Percentiles rank a stretch among this genome's conserved stretches.
These are phyloP conservation scores for Crucibulum laeve DNA, from an alignment of 768 basidiomycete species.

Conservation along the genomic window DNA sequence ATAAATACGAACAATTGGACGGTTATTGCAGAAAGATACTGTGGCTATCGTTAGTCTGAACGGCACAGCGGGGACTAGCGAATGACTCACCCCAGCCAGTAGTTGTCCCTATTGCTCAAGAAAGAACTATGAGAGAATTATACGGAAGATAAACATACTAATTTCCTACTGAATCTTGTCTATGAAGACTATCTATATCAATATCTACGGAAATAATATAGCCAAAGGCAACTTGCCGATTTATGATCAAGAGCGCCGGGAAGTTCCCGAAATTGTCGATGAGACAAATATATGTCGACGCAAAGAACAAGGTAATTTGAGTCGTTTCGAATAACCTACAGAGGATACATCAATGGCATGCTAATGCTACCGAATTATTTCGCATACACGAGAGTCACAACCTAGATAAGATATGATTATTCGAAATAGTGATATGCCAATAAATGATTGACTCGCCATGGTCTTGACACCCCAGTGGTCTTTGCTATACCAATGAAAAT, in stretches of 20 bases:
- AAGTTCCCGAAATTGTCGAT: constrained; percentile 16
- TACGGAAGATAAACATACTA: neutral
- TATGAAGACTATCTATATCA: neutral
- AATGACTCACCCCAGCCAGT: neutral
- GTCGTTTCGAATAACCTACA: constrained; percentile 14
- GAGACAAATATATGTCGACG: constrained; percentile 12
- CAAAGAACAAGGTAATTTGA: constrained; percentile 13
- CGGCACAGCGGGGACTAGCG: neutral
- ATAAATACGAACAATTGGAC: constrained; percentile 13
- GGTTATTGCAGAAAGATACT: constrained; percentile 15
- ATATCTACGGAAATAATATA: neutral
- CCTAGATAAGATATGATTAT: too few relatives aligned
- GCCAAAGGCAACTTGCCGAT: constrained; percentile 4
- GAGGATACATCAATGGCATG: too few relatives aligned
- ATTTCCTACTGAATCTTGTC: neutral
- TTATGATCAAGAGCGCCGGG: constrained; percentile 5
- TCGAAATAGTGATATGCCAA: too few relatives aligned
- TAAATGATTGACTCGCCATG: too few relatives aligned
- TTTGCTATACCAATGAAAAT: too few relatives aligned
- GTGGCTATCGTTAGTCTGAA: neutral
- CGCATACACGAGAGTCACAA: too few relatives aligned
- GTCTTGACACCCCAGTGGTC: too few relatives aligned
- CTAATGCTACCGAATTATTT: too few relatives aligned
- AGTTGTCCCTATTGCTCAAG: neutral
- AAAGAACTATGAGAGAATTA: neutral